These are phyloP conservation scores for Puccinellia tenuiflora DNA, from an alignment of 176 grass and related monocot species.

Conservation along the genomic window DNA sequence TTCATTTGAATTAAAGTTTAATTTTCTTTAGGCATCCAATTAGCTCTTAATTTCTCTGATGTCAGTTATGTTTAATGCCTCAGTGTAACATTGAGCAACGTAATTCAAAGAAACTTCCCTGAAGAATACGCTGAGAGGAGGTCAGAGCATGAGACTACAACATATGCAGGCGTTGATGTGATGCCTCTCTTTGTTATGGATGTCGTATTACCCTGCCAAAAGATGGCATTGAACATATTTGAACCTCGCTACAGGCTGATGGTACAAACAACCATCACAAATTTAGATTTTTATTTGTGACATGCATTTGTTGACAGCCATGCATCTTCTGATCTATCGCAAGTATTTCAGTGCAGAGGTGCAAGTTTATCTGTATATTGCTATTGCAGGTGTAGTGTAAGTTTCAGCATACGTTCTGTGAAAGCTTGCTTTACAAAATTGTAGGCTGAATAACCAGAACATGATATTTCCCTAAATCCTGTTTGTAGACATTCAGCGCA, in stretches of 20 bases:
- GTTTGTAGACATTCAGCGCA: not conserved
- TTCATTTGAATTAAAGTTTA: constrained; percentile 17
- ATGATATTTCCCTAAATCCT: not conserved
- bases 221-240: constrained; percentile 98
- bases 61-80: constrained; percentile 44
- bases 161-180: constrained; percentile 81
- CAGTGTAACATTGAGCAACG: constrained; percentile 90
- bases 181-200: constrained; percentile 99
- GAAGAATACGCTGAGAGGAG: constrained; percentile 92
- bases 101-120: constrained; percentile 91
- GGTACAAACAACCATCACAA: constrained; percentile 49
- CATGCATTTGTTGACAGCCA: constrained; percentile 28
- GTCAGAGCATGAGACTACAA: constrained; percentile 75
- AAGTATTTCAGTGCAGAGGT: constrained; percentile 1
- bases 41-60: constrained; percentile 38
- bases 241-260: constrained; percentile 99
- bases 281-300: constrained; percentile 9
- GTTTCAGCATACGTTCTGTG: not conserved
- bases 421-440: constrained; percentile 9
- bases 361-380: constrained; percentile 14
- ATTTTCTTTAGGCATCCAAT: not conserved
- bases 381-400: constrained; percentile 20
- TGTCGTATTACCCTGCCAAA: constrained; percentile 93
- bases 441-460: not conserved
- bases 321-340: not conserved